Evolutionary conservation across 2,329 filamentous ascomycete species (phyloP), one percentile per base, ranked within the genome.

Genomic region (Orbilia oligospora): DNA sequence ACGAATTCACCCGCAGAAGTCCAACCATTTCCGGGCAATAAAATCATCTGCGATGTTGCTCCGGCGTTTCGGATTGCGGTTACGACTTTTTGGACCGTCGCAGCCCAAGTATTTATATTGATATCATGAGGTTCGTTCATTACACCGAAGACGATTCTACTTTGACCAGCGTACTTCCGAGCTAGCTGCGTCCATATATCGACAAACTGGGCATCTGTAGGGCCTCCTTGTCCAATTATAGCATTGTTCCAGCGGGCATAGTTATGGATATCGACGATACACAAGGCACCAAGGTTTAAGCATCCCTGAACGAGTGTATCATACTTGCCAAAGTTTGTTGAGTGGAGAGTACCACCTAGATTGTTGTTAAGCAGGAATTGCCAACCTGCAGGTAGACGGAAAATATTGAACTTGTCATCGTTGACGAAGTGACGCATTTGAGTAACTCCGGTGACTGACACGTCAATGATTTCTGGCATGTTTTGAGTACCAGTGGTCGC

Each of bases 91-190:
- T 92, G 91, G 77, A 89, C 88, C 0, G 88, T 89, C 3, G 86
- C 83, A 0, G 88, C 89, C 90, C 90, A 92, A 0, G 84, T 83
- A 27, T 82, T 83, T 80, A 91, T 85, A 81, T 90, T 87, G 70
- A 88, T 83, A 33, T 89, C 88, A 83, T 91, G 89, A 5, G 90
- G 90, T 84, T 90, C 91, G 84, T 92, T 92, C 90, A 92, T 92
- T 53, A 92, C 82, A 14, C 89, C 90, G 80, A 92, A 91, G 2
- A 88, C 86, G 27, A 92, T 84, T 76, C 87, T 89, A 44, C 86
- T 82, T 63, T 89, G 84, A 5, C 82, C 81, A 22, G 86, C 86
- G 83, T 92, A 92, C 82, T 89, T 88, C 0, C 84, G 85, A 0
- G 90, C 90, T 3, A 90, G 83, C 73, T 88, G 85, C 0, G 82